Conservation (phyloP, 75 land plant species). For the Pinus albicaulis region DNA sequence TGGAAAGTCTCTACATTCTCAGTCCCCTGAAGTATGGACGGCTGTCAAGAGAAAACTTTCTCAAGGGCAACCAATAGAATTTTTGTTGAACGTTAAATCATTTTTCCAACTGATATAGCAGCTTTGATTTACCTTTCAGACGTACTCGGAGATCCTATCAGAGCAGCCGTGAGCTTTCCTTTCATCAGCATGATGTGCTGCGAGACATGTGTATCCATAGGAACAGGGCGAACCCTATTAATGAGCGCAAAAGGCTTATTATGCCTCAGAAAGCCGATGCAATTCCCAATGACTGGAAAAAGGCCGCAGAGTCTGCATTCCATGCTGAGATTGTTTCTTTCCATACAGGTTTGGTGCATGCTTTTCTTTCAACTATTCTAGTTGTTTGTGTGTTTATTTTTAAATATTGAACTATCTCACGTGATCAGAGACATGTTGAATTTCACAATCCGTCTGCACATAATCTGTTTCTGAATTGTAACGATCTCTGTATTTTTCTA, state of each 20-base stretch:
- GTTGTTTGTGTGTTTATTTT: background rate
- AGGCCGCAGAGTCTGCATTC: conserved; percentile 27
- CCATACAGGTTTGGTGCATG: conserved; percentile 45
- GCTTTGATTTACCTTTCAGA: no score
- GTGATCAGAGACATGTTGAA: background rate
- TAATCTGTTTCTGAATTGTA: background rate
- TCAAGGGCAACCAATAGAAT: background rate
- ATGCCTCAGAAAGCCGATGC: conserved; percentile 43
- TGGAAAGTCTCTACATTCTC: background rate
- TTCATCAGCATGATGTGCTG: conserved; percentile 59
- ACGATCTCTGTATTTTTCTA: background rate
- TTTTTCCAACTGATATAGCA: no score
- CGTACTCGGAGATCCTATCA: no score
- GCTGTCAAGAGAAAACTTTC: background rate
- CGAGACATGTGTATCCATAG: conserved; percentile 55
- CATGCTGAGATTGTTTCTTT: conserved; percentile 58
- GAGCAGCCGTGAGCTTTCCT: conserved; percentile 32
- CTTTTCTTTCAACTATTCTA: background rate
- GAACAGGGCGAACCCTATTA: conserved; percentile 12
- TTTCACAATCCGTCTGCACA: background rate
- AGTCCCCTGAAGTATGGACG: background rate
- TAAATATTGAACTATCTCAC: background rate
- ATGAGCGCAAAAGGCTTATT: conserved; percentile 31
- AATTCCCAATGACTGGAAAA: conserved; percentile 51
- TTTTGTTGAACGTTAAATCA: no score